A percentile compares a stretch with the other conserved stretches of the same genome.
These are phyloP conservation scores for Trypanosoma caninum DNA, from an alignment of 208 protist genomes.

Conservation along the genomic window DNA sequence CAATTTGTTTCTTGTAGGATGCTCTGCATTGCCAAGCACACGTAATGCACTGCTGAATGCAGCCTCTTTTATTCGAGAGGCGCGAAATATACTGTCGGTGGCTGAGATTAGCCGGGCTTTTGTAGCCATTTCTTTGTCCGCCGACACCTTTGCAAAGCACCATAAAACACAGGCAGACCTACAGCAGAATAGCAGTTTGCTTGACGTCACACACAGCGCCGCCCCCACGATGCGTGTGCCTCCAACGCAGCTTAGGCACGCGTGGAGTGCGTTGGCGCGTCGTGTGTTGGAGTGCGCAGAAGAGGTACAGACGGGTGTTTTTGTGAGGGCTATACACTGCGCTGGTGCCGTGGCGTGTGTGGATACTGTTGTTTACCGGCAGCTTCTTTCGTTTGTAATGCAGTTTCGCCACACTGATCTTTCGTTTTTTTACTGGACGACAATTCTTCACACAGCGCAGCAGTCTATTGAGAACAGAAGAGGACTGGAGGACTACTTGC, in stretches of 20 bases:
- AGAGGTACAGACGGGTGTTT: constrained; percentile 16
- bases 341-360: constrained; percentile 49
- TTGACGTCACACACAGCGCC: not conserved
- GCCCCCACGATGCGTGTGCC: constrained; percentile 14
- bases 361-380: constrained; percentile 52
- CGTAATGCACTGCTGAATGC: constrained; percentile 22
- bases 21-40: constrained; percentile 23
- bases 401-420: constrained; percentile 18
- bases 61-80: constrained; percentile 26
- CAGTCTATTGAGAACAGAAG: constrained; percentile 21
- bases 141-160: constrained; percentile 21
- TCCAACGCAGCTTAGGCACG: constrained; percentile 21
- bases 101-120: constrained; percentile 31
- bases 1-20: constrained; percentile 31
- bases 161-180: constrained; percentile 24
- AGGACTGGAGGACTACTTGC: constrained; percentile 20
- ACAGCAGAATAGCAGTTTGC: constrained; percentile 6
- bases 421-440: constrained; percentile 35
- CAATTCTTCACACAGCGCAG: constrained; percentile 40
- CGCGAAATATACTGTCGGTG: constrained; percentile 18
- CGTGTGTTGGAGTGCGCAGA: constrained; percentile 21
- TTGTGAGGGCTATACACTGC: constrained; percentile 42
- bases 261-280: constrained; percentile 29
- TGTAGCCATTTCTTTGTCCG: constrained; percentile 29
- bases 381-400: constrained; percentile 51